phyloP scores from a whole-genome alignment of 2,329 filamentous ascomycete genomes.

The Alternaria atra region DNA sequence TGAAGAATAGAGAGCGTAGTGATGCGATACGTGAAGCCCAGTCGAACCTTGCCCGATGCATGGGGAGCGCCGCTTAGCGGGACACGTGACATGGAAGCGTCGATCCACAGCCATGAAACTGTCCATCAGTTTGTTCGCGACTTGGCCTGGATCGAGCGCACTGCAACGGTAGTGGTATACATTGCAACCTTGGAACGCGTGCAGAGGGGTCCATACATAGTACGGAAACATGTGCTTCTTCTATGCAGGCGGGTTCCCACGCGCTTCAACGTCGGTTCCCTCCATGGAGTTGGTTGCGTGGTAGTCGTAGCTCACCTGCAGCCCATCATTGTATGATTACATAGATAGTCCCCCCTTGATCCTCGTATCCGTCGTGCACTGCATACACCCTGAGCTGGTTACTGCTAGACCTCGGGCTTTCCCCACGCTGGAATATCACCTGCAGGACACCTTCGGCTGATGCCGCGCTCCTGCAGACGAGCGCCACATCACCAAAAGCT shows the following conservation, averaged over 20 bases:
- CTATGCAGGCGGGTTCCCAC: not conserved
- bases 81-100: conserved; percentile 30
- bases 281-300: not conserved
- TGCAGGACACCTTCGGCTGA: conserved; percentile 24
- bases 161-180: not conserved
- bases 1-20: conserved; percentile 52
- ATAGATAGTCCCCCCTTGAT: not conserved
- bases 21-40: conserved; percentile 40
- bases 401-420: conserved; percentile 1
- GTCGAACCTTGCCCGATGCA: conserved; percentile 20
- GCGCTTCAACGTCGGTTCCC: not conserved
- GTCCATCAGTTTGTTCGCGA: conserved; percentile 11
- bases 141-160: not conserved
- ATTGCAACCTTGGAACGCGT: not conserved
- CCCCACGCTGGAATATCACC: conserved; percentile 15
- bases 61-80: conserved; percentile 16
- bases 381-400: conserved; percentile 1
- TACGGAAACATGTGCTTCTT: not conserved
- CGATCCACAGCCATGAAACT: conserved; percentile 19
- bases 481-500: conserved; percentile 34
- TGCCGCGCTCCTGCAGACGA: conserved; percentile 33
- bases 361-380: not conserved
- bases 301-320: not conserved
- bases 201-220: not conserved
- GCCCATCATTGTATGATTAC: not conserved